These are phyloP conservation scores for Tolypocladium sp. DNA, from an alignment of 2,329 filamentous ascomycete genomes.

Conservation along the genomic window DNA sequence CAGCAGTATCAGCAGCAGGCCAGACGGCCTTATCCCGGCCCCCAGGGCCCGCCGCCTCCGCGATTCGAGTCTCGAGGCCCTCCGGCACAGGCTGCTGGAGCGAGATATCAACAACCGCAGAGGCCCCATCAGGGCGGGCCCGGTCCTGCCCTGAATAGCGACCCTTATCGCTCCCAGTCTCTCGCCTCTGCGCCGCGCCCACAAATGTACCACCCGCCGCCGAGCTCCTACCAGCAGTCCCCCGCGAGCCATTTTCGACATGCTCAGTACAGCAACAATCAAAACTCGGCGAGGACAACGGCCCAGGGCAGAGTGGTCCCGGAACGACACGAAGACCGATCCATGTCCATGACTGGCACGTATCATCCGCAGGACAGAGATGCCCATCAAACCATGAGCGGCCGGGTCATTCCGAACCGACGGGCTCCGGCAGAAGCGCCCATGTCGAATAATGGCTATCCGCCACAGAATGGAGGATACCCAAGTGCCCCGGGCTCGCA, in stretches of 20 bases:
- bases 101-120: slow-evolving; percentile 36
- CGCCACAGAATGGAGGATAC: slow-evolving; percentile 27
- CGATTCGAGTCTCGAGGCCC: slow-evolving; percentile 55
- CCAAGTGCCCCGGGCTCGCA: slow-evolving; percentile 40
- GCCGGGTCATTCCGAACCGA: slow-evolving; percentile 76
- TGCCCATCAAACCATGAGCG: slow-evolving; percentile 87
- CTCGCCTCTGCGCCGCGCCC: slow-evolving; percentile 70
- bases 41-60: slow-evolving; percentile 42
- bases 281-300: slow-evolving; percentile 66
- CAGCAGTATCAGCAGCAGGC: slow-evolving; percentile 27
- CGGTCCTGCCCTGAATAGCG: slow-evolving; percentile 67
- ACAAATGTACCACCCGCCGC: slow-evolving; percentile 58
- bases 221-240: slow-evolving; percentile 51
- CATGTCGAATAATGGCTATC: slow-evolving; percentile 24
- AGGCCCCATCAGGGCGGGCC: slow-evolving; percentile 55
- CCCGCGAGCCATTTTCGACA: slow-evolving; percentile 72
- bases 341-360: slow-evolving; percentile 89
- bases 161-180: slow-evolving; percentile 87
- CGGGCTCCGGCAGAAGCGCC: slow-evolving; percentile 34
- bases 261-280: slow-evolving; percentile 54
- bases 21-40: slow-evolving; percentile 35
- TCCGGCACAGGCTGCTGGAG: slow-evolving; percentile 29
- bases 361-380: slow-evolving; percentile 62
- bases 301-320: slow-evolving; percentile 87
- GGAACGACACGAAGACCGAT: slow-evolving; percentile 81